Base-by-base conservation (phyloP, 2,329 filamentous ascomycete species). In the Stemphylium vesicarium region DNA sequence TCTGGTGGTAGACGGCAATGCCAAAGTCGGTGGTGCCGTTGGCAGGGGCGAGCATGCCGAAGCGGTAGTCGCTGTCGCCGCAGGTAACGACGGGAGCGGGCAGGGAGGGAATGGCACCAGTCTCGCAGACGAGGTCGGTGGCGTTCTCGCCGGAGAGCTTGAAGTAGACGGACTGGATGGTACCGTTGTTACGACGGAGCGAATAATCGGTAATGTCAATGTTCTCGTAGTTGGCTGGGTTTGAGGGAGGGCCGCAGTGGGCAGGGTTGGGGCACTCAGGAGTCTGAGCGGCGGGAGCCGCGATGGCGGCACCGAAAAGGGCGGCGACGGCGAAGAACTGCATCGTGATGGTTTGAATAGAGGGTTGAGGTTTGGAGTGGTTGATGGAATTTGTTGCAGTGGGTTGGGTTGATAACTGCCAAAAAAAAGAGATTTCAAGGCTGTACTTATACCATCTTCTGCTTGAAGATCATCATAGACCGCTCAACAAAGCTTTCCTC, bases 321-420 rank as follows among this genome's bases (percentile, higher is more conserved):
- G 64, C 45, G 52, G 62, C 55, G 32, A 62, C 31, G 45, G 62
- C 59, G 53, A 65, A 36, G 59, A 65, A 60, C 42, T 63, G 58
- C 62, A 68, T 68, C n/a, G 16, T 57, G 44, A 7, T 35, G 37
- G 31, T 37, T 31, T 39, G 39, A 20, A 16, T 32, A 43, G 43
- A 46, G 47, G 9, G 46, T 51, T 43, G 35, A 46, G 9, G 20
- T 36, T 41, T 39, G 40, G 24, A 16, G 29, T 35, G 39, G 20
- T 50, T 54, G 29, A 11, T 7, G 15, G 35, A 22, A n/a, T 33
- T 47, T 6, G 15, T 26, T 37, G 31, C 13, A 35, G 20, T 45
- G 15, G 18, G 32, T 53, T 47, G 36, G 18, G 20, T 36, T 53
- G 36, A 56, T 31, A 15, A 20, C 10, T 36, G 18, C 5, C n/a